Percentiles rank a stretch among this genome's conserved stretches.
Evolutionary conservation across 441 rosid genomes (phyloP).

Genomic region (Pelargonium cotyledonis): DNA sequence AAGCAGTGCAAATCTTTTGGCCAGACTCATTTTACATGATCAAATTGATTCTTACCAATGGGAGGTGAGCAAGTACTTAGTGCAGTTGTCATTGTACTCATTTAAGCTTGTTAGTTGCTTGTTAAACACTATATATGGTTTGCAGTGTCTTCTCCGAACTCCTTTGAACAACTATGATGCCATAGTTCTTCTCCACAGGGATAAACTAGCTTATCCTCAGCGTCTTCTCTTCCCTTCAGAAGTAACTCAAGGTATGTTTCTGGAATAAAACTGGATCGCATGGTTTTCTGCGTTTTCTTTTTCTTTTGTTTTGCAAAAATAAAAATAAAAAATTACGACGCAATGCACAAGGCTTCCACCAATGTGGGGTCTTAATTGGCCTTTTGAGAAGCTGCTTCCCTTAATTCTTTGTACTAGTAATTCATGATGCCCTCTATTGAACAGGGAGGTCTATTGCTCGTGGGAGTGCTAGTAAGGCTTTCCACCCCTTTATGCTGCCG

Average conservation of each 20-base stretch:
- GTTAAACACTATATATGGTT: conserved; percentile 5
- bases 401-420: no score
- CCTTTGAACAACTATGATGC: conserved; percentile 86
- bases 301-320: not conserved
- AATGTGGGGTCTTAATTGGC: no score
- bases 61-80: conserved; percentile 57
- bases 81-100: conserved; percentile 2
- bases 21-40: conserved; percentile 51
- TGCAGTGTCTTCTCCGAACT: conserved; percentile 84
- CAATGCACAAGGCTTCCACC: not conserved
- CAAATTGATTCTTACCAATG: conserved; percentile 53
- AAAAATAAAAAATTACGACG: not conserved
- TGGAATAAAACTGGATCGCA: not conserved
- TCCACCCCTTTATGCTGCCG: conserved; percentile 47
- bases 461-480: conserved; percentile 60
- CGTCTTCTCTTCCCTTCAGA: conserved; percentile 74
- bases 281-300: not conserved
- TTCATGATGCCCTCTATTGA: conserved; percentile 11
- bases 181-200: conserved; percentile 75
- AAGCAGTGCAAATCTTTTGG: conserved; percentile 75
- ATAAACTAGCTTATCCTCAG: conserved; percentile 62
- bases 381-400: no score
- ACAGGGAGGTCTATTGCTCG: conserved; percentile 65
- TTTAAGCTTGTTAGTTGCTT: not conserved
- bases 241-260: conserved; percentile 51